A percentile compares a stretch with the other conserved stretches of the same genome.
phyloP scores from a whole-genome alignment of 2,329 filamentous ascomycete genomes.

The Ophiostoma fasciatum region DNA sequence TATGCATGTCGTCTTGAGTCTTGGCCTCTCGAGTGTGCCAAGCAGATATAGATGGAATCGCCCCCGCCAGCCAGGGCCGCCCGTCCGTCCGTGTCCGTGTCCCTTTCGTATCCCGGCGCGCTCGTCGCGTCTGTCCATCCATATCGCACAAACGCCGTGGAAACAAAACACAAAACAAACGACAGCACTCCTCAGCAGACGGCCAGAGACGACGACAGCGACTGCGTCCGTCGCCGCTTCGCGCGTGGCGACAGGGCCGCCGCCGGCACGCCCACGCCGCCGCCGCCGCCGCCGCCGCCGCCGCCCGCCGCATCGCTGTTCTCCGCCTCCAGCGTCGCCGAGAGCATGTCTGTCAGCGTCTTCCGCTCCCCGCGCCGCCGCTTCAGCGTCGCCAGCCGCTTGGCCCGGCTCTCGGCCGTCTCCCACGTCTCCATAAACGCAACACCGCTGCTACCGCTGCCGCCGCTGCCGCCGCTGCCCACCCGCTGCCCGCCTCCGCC shows the following conservation, averaged over 20 bases:
- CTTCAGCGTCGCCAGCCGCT: constrained; percentile 15
- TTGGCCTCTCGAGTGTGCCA: too few relatives aligned
- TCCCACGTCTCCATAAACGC: constrained; percentile 37
- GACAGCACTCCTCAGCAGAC: constrained; percentile 6
- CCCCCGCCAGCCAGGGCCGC: too few relatives aligned
- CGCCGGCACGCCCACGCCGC: constrained; percentile 11
- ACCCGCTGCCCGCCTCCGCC: background rate
- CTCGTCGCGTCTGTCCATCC: too few relatives aligned
- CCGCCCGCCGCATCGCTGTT: background rate
- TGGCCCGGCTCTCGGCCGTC: constrained; percentile 17
- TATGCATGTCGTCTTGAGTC: too few relatives aligned
- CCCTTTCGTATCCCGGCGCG: too few relatives aligned
- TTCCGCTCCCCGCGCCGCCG: constrained; percentile 21
- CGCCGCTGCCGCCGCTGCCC: background rate
- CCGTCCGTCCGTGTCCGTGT: too few relatives aligned
- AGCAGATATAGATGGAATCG: too few relatives aligned
- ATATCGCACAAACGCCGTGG: too few relatives aligned
- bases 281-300: constrained; percentile 3
- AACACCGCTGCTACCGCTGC: too few relatives aligned
- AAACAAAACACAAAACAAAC: too few relatives aligned
- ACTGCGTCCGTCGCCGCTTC: constrained; percentile 17
- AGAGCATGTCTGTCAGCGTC: constrained; percentile 23
- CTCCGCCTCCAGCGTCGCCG: constrained; percentile 26
- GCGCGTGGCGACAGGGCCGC: constrained; percentile 17
- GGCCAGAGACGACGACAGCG: constrained; percentile 8